Percentiles rank a stretch among this genome's conserved stretches.
Evolutionary conservation across 1,284 basidiomycete genomes (phyloP).

Genomic region (Moesziomyces aphidis): DNA sequence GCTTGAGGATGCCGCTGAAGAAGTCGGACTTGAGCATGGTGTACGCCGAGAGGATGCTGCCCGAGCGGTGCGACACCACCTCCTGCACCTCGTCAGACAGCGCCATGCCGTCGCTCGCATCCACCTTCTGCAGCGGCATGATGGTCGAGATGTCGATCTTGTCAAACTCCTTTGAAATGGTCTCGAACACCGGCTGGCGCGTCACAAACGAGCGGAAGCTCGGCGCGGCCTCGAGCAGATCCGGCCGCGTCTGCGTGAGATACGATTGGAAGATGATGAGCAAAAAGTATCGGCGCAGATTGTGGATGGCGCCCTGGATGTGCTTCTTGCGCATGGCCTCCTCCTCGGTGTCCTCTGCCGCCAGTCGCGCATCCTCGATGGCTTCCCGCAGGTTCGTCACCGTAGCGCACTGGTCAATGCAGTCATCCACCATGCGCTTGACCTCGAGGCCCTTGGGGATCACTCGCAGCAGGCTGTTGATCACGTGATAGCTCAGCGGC

Average conservation of each 20-base stretch:
- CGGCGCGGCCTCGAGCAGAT: conserved; percentile 67
- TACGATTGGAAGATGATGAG: conserved; percentile 95
- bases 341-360: conserved; percentile 82
- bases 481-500: conserved; percentile 74
- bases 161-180: conserved; percentile 90
- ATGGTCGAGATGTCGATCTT: conserved; percentile 83
- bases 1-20: conserved; percentile 72
- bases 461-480: conserved; percentile 83
- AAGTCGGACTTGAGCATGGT: conserved; percentile 98
- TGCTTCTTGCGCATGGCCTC: conserved; percentile 78
- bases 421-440: conserved; percentile 88
- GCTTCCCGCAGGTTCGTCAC: conserved; percentile 86
- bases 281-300: conserved; percentile 77
- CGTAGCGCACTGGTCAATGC: conserved; percentile 83
- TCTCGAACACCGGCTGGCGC: conserved; percentile 81
- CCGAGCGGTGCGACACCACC: conserved; percentile 82
- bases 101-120: conserved; percentile 77
- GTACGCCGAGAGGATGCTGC: conserved; percentile 87
- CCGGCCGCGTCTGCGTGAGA: conserved; percentile 84
- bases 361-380: conserved; percentile 82
- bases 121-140: conserved; percentile 78
- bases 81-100: conserved; percentile 70
- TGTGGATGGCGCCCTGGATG: conserved; percentile 50
- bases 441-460: conserved; percentile 88
- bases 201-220: conserved; percentile 63